A percentile compares a stretch with the other conserved stretches of the same genome.
These are phyloP conservation scores for Fallopia convolvulus DNA, from an alignment of 148 eudicot genomes.

Conservation along the genomic window DNA sequence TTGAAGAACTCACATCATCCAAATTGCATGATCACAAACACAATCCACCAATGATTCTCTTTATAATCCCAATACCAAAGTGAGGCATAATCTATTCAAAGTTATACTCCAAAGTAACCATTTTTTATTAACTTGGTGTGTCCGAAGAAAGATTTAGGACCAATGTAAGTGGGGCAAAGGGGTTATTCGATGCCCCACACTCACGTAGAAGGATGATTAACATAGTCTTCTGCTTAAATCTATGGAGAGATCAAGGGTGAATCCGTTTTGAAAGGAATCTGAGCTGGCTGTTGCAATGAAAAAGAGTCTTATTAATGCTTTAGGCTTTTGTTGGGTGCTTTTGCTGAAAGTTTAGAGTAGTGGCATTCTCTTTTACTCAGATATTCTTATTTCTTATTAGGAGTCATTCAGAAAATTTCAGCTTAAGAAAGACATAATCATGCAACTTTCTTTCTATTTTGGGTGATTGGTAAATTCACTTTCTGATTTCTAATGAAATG, in stretches of 20 bases:
- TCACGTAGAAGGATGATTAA: conserved; percentile 24
- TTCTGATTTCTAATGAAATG: background rate
- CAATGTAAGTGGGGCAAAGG: conserved; percentile 3
- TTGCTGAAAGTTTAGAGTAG: conserved; percentile 16
- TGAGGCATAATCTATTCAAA: background rate
- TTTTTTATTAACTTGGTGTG: conserved; percentile 9
- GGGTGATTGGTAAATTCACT: background rate
- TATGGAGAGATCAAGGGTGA: conserved; percentile 20
- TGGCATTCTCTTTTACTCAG: conserved; percentile 16
- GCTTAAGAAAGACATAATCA: background rate
- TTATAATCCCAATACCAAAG: background rate
- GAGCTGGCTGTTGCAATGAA: conserved; percentile 18
- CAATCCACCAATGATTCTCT: conserved; percentile 4
- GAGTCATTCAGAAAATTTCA: background rate
- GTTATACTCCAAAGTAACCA: background rate
- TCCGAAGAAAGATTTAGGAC: conserved; percentile 9
- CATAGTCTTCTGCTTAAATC: conserved; percentile 4
- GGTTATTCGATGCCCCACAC: conserved; percentile 26
- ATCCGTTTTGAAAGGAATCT: conserved; percentile 22
- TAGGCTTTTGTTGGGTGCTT: conserved; percentile 19
- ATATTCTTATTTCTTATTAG: background rate
- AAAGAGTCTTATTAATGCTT: conserved; percentile 14
- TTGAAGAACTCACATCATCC: background rate
- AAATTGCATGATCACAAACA: background rate
- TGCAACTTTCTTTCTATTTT: background rate